phyloP scores from a whole-genome alignment of 176 grass and related monocot genomes.

The Oryza longistaminata region DNA sequence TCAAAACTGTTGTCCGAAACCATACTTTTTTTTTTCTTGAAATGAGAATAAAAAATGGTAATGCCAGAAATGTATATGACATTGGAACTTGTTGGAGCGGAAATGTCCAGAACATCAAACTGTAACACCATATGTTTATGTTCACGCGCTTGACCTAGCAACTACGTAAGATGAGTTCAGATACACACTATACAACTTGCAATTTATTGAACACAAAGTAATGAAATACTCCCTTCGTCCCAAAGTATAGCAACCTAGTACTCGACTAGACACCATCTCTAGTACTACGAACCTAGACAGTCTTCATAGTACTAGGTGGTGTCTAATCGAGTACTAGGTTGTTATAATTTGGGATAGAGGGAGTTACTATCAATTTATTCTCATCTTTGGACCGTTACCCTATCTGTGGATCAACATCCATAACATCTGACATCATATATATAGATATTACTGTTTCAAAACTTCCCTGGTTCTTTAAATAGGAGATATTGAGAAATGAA shows the following conservation, averaged over 20 bases:
- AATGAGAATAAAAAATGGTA: neutral
- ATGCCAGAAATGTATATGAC: neutral
- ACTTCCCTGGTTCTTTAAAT: too few species aligned
- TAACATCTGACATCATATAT: neutral
- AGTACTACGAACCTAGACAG: too few species aligned
- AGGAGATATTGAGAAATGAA: neutral
- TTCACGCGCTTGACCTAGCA: neutral
- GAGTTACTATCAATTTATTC: too few species aligned
- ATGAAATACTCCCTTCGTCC: neutral
- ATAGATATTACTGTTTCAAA: neutral
- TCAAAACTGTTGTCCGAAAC: neutral
- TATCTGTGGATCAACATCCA: too few species aligned
- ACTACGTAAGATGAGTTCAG: neutral
- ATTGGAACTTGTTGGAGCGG: neutral
- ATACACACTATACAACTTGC: neutral
- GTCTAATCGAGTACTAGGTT: too few species aligned
- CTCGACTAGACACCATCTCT: too few species aligned
- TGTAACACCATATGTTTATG: neutral
- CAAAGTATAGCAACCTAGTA: too few species aligned
- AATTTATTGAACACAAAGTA: neutral
- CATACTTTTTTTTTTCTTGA: neutral
- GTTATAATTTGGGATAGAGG: too few species aligned
- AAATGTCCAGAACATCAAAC: neutral
- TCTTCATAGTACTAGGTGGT: too few species aligned
- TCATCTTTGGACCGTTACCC: too few species aligned